Evolutionary conservation across 768 basidiomycete species (phyloP), one percentile per base, ranked within the genome.

Genomic region (Macrolepiota dolichaula): DNA sequence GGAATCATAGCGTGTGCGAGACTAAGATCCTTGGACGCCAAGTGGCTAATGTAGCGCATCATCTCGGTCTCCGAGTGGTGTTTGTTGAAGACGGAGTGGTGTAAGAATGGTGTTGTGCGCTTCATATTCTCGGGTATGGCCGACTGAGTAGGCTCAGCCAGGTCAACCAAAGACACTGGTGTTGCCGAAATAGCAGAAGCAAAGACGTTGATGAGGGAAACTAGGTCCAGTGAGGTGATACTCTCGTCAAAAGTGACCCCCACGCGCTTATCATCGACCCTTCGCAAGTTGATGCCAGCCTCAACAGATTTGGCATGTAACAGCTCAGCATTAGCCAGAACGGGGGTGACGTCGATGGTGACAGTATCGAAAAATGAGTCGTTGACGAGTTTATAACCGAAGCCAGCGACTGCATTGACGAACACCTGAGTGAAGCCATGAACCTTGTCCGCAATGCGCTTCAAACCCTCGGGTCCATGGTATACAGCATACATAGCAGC

Each of bases 11-110:
- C 86, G 72, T 99, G 97, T 9, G 92, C 90, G 35, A 99, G 87
- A 29, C 93, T 89, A 60, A 98, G 84, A 71, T 99, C 97, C 77
- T 98, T 98, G 38, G 88, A 88, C 62, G 95, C 92, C 52, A 99
- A 84, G 66, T 94, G 90, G 76, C 93, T 86, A 69, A 98, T 92
- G 74, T 98, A 97, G 38, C 97, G 94, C 36, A 99, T 79, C 91
- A 99, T 95, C 76, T 98, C 95, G 0, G 97, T 99, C 79, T 99
- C 97, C 4, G 95, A 96, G 72, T 98, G 96, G 69, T 98, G 91
- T 58, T 89, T 86, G 79, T 98, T 98, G 79, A 96, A 99, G 40
- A 97, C 93, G 0, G 92, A 84, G 71, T 99, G 92, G 0, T 85
- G 82, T 11, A 99, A 81, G 75, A 86, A 92, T 44, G 83, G 75